Evolutionary conservation across 305 asterid genomes (phyloP), one percentile per base, ranked within the genome.

Genomic region (Fraxinus sp.): DNA sequence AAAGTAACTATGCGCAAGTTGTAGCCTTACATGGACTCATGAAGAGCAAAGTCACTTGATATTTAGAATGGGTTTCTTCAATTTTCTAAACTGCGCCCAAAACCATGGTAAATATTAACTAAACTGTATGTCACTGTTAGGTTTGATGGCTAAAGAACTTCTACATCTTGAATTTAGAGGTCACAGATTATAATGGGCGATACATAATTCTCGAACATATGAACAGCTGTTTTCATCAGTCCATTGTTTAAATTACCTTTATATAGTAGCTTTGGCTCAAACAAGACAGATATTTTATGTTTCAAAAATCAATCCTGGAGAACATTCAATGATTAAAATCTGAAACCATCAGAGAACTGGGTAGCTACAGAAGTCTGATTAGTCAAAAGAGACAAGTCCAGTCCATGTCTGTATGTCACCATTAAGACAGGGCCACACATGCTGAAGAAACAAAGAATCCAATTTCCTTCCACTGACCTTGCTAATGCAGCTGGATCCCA

Each of bases 401-500:
- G 44, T 44, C 18, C 66, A 20, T 37, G n/a, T 37, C 32, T 7
- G 71, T 64, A 24, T 9, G 36, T 66, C 36, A 66, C 36, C 9
- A 26, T 66, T 26, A 66, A 10, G 35, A 24, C 39, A 41, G 66
- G 32, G 26, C 18, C 82, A 73, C 55, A 72, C 49, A 28, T 14
- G 26, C 18, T n/a, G 32, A 36, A 14, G 57, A 84, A 78, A 24
- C 9, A 66, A 35, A 33, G 8, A 75, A 73, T 46, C 11, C 35
- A 46, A 28, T 9, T 76, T 55, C 9, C 8, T 52, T 39, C 64
- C 64, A 80, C 85, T 89, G 70, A 91, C 97, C 93, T 93, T 41
- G 97, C 91, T 83, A 93, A 82, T 16, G 97, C 95, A 85, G 94
- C 90, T 0, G 98, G 97, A 88, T 93, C 97, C 98, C 98, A 93